phyloP scores from a whole-genome alignment of 2,329 filamentous ascomycete species.

The Sphaceloma murrayae region DNA sequence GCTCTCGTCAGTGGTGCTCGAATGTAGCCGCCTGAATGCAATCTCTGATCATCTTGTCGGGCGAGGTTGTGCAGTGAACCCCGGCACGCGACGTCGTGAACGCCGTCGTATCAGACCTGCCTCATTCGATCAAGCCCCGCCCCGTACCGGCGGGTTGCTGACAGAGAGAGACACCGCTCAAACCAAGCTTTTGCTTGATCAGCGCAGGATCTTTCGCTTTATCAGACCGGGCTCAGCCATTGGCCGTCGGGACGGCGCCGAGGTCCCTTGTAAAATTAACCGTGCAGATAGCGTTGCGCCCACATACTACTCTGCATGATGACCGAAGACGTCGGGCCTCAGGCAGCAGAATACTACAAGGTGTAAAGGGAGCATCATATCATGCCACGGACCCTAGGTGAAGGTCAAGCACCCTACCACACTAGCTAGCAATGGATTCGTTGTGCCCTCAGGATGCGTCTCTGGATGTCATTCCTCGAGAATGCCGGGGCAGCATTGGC shows the following conservation, averaged over 20 bases:
- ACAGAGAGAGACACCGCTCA: constrained; percentile 10
- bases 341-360: too few species aligned
- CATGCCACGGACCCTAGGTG: too few species aligned
- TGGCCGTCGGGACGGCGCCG: not conserved
- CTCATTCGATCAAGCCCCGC: constrained; percentile 2
- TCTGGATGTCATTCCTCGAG: constrained; percentile 6
- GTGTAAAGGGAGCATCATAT: too few species aligned
- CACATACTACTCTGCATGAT: not conserved
- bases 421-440: constrained; percentile 1
- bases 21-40: not conserved
- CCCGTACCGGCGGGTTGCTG: constrained; percentile 6
- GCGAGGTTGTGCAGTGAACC: too few species aligned
- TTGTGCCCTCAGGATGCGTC: constrained; percentile 12
- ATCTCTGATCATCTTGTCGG: not conserved
- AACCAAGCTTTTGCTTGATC: constrained; percentile 5
- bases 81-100: too few species aligned
- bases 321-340: constrained; percentile 4
- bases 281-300: not conserved
- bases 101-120: constrained; percentile 10
- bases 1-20: too few species aligned
- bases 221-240: not conserved
- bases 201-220: not conserved
- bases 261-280: not conserved
- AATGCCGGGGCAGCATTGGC: constrained; percentile 23
- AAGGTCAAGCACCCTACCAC: not conserved